Conservation (phyloP, 306 rosid species). For the Morella rubra region DNA sequence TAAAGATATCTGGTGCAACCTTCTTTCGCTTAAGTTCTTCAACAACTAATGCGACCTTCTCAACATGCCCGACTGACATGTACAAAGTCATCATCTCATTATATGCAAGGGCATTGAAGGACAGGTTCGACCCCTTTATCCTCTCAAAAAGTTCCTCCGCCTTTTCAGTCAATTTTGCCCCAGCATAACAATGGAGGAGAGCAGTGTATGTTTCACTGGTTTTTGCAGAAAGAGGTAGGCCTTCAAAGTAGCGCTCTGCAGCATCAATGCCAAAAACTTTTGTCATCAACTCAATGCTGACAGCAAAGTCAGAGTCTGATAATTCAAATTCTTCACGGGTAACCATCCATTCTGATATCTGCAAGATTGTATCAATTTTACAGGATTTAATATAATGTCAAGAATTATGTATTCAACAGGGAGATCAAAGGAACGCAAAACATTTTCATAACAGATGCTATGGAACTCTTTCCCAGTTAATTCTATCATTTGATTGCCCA, state of each 20-base stretch:
- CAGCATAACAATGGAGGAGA: slow-evolving; percentile 85
- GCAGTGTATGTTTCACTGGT: slow-evolving; percentile 80
- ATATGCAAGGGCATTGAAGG: slow-evolving; percentile 64
- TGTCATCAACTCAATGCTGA: slow-evolving; percentile 82
- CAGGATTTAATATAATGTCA: not conserved
- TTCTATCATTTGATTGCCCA: not conserved
- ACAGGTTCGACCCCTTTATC: slow-evolving; percentile 53
- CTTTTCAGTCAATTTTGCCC: slow-evolving; percentile 69
- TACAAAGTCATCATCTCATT: slow-evolving; percentile 96
- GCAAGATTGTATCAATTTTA: slow-evolving; percentile 38
- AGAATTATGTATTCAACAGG: not conserved
- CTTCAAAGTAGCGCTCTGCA: slow-evolving; percentile 90
- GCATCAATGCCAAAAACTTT: slow-evolving; percentile 91
- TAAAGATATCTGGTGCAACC: slow-evolving; percentile 76
- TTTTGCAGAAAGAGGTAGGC: slow-evolving; percentile 56
- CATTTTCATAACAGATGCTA: not conserved
- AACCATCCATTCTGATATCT: slow-evolving; percentile 96
- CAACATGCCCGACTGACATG: slow-evolving; percentile 82
- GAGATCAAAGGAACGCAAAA: not conserved
- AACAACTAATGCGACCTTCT: slow-evolving; percentile 64
- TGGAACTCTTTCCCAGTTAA: slow-evolving; percentile 1
- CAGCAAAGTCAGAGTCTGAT: slow-evolving; percentile 72
- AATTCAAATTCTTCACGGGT: slow-evolving; percentile 52
- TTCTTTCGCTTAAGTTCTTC: slow-evolving; percentile 65
- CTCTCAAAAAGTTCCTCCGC: slow-evolving; percentile 73